A percentile compares a stretch with the other conserved stretches of the same genome.
phyloP scores from a whole-genome alignment of 1,284 basidiomycete genomes.

The Marasmius tenuissimus region DNA sequence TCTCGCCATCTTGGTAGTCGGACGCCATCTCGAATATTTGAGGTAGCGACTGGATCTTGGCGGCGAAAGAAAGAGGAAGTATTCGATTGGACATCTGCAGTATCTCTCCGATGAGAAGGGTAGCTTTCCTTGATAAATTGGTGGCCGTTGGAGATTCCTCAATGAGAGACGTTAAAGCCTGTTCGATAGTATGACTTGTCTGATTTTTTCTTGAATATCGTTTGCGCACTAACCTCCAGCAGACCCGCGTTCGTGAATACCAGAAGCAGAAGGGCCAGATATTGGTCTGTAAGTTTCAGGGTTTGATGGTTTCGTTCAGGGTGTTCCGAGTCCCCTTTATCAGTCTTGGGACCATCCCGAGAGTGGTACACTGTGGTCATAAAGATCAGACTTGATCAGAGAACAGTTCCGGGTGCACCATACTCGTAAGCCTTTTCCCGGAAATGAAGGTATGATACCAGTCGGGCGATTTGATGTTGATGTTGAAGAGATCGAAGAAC shows the following conservation, averaged over 20 bases:
- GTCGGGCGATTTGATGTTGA: slow-evolving; percentile 86
- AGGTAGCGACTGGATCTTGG: slow-evolving; percentile 86
- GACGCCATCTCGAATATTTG: slow-evolving; percentile 84
- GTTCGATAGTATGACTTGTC: not conserved
- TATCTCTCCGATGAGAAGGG: slow-evolving; percentile 89
- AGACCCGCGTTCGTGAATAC: slow-evolving; percentile 88
- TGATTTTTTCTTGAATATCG: not conserved
- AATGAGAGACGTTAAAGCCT: slow-evolving; percentile 85
- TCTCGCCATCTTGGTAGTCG: slow-evolving; percentile 70
- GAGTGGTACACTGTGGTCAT: slow-evolving; percentile 64
- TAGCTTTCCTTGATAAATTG: slow-evolving; percentile 82
- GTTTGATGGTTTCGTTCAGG: slow-evolving; percentile 56
- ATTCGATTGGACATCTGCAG: slow-evolving; percentile 88
- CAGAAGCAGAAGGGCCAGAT: slow-evolving; percentile 85
- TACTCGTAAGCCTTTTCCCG: slow-evolving; percentile 83
- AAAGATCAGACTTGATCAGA: not conserved
- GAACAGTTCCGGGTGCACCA: slow-evolving; percentile 21
- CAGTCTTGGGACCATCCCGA: slow-evolving; percentile 38
- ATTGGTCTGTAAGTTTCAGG: slow-evolving; percentile 90
- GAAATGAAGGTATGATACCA: slow-evolving; percentile 92
- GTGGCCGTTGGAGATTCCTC: slow-evolving; percentile 74
- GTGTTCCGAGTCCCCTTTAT: slow-evolving; percentile 29
- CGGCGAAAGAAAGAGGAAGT: slow-evolving; percentile 82
- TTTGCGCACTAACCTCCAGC: slow-evolving; percentile 62
- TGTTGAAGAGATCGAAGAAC: slow-evolving; percentile 92